A percentile compares a stretch with the other conserved stretches of the same genome.
phyloP scores from a whole-genome alignment of 129 eudicot species.

The Heracleum sosnowskyi region DNA sequence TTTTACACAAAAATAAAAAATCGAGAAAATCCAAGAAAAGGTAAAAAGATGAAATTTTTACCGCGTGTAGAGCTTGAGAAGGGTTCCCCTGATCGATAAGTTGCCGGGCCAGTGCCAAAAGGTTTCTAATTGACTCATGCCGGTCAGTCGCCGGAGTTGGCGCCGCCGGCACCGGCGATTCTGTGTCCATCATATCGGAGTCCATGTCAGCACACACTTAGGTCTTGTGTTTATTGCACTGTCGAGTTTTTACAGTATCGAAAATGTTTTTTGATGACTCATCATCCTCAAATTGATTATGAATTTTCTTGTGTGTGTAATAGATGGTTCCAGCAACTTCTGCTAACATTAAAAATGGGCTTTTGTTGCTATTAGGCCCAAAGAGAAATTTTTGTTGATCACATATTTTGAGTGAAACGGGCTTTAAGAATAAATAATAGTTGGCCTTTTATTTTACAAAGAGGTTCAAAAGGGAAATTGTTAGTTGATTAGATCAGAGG shows the following conservation, averaged over 20 bases:
- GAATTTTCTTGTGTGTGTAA: not conserved
- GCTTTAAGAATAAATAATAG: too few relatives aligned
- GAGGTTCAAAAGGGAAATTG: too few relatives aligned
- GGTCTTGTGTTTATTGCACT: not conserved
- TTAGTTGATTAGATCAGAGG: too few relatives aligned
- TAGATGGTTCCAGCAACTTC: conserved; percentile 31
- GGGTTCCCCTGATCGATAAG: conserved; percentile 69
- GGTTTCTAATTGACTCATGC: conserved; percentile 33
- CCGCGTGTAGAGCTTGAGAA: conserved; percentile 82
- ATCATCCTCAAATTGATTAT: not conserved
- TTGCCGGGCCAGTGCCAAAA: conserved; percentile 61
- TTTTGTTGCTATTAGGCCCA: not conserved
- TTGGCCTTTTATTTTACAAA: too few relatives aligned
- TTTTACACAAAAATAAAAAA: not conserved
- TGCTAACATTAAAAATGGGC: not conserved
- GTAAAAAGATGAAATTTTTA: conserved; percentile 12
- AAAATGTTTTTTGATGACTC: not conserved
- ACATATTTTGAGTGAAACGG: too few relatives aligned
- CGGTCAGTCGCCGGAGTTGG: conserved; percentile 15
- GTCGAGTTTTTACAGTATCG: not conserved
- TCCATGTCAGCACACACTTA: conserved; percentile 44
- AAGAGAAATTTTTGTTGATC: too few relatives aligned
- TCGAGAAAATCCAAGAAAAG: not conserved
- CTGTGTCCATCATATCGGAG: conserved; percentile 67
- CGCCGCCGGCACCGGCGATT: conserved; percentile 24